Percentiles rank a stretch among this genome's conserved stretches.
Conservation (phyloP, 768 basidiomycete species). For the Tulasnella sp. region DNA sequence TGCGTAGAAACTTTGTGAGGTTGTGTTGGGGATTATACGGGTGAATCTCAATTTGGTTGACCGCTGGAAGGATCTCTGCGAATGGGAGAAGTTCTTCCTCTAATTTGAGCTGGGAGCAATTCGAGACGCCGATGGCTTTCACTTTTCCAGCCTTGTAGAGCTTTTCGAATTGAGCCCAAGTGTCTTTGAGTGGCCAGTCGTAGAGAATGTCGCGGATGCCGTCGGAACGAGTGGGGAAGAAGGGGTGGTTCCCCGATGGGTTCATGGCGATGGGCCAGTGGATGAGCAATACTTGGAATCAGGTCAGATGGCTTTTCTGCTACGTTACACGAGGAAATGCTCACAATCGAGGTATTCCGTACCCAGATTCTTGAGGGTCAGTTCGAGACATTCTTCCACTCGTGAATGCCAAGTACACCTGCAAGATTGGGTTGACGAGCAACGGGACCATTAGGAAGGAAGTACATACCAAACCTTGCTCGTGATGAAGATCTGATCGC, state of each 20-base stretch:
- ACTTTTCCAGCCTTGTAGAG: conserved; percentile 57
- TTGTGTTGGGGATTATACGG: conserved; percentile 58
- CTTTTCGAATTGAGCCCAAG: conserved; percentile 68
- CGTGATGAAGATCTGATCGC: conserved; percentile 67
- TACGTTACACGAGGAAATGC: background rate
- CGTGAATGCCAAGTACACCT: conserved; percentile 40
- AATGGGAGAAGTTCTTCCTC: conserved; percentile 8
- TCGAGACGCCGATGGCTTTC: conserved; percentile 52
- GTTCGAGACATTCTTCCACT: conserved; percentile 49
- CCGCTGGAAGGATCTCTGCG: conserved; percentile 12
- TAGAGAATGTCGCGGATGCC: conserved; percentile 47
- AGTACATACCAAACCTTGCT: conserved; percentile 26
- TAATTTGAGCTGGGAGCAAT: conserved; percentile 14
- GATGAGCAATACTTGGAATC: conserved; percentile 44
- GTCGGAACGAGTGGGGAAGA: conserved; percentile 26
- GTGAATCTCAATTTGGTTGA: conserved; percentile 48
- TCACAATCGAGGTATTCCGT: conserved; percentile 58
- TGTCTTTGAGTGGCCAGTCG: conserved; percentile 59
- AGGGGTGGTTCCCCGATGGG: conserved; percentile 25
- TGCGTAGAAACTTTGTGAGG: conserved; percentile 45
- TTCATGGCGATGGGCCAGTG: conserved; percentile 76
- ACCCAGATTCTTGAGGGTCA: conserved; percentile 54
- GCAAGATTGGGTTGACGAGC: conserved; percentile 15
- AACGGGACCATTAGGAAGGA: too few relatives aligned
- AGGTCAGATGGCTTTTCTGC: background rate